Evolutionary conservation across 306 rosid genomes (phyloP).

Genomic region (Mucuna pruriens): DNA sequence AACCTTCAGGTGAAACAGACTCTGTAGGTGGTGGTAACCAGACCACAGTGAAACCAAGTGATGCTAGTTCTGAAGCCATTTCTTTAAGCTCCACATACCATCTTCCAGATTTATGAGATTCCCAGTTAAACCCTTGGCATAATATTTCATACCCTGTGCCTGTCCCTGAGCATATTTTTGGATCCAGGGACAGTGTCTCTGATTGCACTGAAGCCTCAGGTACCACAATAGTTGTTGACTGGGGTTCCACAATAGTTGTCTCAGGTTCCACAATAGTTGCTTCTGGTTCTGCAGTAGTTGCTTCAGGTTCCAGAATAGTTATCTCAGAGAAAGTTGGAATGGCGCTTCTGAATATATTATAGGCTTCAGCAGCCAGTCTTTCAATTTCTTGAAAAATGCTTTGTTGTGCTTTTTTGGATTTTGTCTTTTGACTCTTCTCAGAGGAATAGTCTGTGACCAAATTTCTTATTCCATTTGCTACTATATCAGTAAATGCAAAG

Average conservation of each 20-base stretch:
- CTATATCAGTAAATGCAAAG: constrained; percentile 53
- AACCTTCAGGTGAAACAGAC: constrained; percentile 90
- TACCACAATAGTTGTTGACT: neutral
- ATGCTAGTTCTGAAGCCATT: constrained; percentile 66
- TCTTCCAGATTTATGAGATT: constrained; percentile 78
- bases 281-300: constrained; percentile 20
- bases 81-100: constrained; percentile 80
- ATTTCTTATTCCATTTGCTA: constrained; percentile 64
- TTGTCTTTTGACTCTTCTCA: constrained; percentile 52
- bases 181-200: constrained; percentile 28
- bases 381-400: constrained; percentile 75
- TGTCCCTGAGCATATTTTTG: constrained; percentile 56
- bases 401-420: constrained; percentile 61
- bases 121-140: constrained; percentile 98
- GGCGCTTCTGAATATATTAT: constrained; percentile 69
- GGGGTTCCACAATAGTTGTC: neutral
- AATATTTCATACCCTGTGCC: constrained; percentile 83
- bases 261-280: constrained; percentile 4
- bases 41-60: constrained; percentile 76
- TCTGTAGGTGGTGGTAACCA: constrained; percentile 98
- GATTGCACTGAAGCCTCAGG: constrained; percentile 10
- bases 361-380: constrained; percentile 88
- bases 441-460: constrained; percentile 57
- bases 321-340: constrained; percentile 55
- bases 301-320: constrained; percentile 42